Evolutionary conservation across 768 basidiomycete genomes (phyloP).

Genomic region (Boletus subcaerulescens): DNA sequence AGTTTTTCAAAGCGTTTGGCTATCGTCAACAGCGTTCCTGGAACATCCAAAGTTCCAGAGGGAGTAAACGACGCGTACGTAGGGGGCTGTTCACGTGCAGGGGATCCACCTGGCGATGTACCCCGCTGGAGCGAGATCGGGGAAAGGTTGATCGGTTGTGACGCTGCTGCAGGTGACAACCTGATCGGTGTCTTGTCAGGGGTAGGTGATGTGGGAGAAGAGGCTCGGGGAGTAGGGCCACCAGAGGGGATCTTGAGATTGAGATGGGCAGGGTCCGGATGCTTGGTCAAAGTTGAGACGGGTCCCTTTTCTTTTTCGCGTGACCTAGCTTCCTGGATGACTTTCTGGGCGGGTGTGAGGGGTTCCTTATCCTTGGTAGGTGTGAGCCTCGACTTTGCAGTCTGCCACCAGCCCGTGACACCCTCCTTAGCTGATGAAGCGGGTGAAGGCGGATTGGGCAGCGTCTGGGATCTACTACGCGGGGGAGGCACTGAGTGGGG

Average conservation of each 20-base stretch:
- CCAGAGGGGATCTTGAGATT: conserved; percentile 53
- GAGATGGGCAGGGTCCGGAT: conserved; percentile 53
- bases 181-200: conserved; percentile 37
- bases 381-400: conserved; percentile 71
- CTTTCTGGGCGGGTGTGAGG: conserved; percentile 83
- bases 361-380: conserved; percentile 72
- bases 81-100: conserved; percentile 54
- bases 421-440: conserved; percentile 62
- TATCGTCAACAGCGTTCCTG: conserved; percentile 69
- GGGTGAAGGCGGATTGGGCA: conserved; percentile 60
- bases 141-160: conserved; percentile 49
- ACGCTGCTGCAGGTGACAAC: conserved; percentile 36
- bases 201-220: conserved; percentile 61
- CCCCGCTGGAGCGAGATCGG: conserved; percentile 61
- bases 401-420: conserved; percentile 62
- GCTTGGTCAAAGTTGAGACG: conserved; percentile 48
- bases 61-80: conserved; percentile 73
- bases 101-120: conserved; percentile 36
- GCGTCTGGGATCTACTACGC: conserved; percentile 57
- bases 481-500: conserved; percentile 50
- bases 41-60: conserved; percentile 71
- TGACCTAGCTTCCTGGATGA: conserved; percentile 71
- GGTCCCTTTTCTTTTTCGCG: conserved; percentile 59
- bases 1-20: conserved; percentile 82
- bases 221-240: conserved; percentile 46